phyloP scores from a whole-genome alignment of 208 protist species.

The Wallacemonas sp. region DNA sequence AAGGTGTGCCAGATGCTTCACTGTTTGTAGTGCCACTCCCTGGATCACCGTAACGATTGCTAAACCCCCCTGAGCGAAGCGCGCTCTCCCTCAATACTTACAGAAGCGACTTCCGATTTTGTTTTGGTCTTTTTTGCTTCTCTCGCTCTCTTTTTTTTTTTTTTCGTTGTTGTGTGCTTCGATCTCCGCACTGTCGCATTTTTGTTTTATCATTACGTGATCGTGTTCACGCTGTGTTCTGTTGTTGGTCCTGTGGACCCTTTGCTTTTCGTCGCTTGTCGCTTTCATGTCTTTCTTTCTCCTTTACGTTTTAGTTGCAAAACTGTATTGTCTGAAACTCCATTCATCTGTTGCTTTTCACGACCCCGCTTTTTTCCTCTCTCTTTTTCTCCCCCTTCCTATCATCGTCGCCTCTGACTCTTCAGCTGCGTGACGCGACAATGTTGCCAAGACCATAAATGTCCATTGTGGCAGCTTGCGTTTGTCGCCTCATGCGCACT shows the following conservation, averaged over 20 bases:
- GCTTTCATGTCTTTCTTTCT: too few species aligned
- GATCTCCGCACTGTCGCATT: too few species aligned
- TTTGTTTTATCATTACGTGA: slow-evolving; percentile 14
- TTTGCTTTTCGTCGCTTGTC: neutral
- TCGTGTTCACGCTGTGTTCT: neutral
- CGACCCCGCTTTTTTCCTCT: slow-evolving; percentile 2
- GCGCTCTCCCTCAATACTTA: too few species aligned
- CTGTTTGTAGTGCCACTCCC: neutral
- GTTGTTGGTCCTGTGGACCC: too few species aligned
- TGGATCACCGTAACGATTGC: too few species aligned
- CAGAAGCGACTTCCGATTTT: neutral
- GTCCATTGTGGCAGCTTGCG: too few species aligned
- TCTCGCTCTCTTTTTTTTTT: neutral
- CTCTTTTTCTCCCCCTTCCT: slow-evolving; percentile 6
- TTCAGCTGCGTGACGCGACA: too few species aligned
- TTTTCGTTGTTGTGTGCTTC: too few species aligned
- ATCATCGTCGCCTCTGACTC: neutral
- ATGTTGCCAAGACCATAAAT: too few species aligned
- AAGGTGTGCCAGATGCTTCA: neutral
- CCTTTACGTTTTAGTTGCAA: too few species aligned
- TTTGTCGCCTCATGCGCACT: too few species aligned
- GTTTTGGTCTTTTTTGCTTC: neutral
- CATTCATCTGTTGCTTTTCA: neutral
- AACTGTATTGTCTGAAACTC: neutral
- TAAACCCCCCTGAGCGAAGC: too few species aligned